These are phyloP conservation scores for Thermothielavioides terrestris DNA, from an alignment of 495 filamentous ascomycete species.

Conservation along the genomic window DNA sequence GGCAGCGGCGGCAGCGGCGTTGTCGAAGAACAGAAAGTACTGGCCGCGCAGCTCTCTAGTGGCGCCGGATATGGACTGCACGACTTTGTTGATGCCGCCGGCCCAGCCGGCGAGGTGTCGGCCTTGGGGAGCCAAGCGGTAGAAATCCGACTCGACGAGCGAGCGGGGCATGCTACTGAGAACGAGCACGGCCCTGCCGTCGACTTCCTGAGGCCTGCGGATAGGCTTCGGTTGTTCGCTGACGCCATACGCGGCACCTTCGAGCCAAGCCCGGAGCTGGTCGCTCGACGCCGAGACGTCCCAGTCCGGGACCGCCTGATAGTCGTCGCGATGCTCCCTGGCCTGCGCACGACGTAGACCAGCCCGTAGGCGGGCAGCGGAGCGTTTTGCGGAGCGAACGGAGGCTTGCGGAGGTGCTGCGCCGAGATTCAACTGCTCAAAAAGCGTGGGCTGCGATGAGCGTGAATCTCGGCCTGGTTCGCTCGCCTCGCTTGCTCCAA, in stretches of 20 bases:
- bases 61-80: slow-evolving; percentile 45
- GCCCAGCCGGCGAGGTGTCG: slow-evolving; percentile 56
- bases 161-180: slow-evolving; percentile 43
- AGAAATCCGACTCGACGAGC: slow-evolving; percentile 55
- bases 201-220: background rate
- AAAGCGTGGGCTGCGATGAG: too few species aligned
- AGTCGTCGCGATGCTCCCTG: background rate
- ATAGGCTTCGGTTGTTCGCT: too few species aligned
- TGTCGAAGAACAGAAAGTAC: slow-evolving; percentile 57
- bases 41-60: slow-evolving; percentile 45
- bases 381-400: too few species aligned
- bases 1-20: slow-evolving; percentile 40
- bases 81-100: slow-evolving; percentile 42
- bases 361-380: too few species aligned
- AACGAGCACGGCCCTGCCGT: slow-evolving; percentile 30
- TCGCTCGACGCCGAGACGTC: background rate
- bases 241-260: background rate
- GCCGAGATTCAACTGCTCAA: too few species aligned
- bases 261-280: slow-evolving; percentile 3
- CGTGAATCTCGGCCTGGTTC: too few species aligned
- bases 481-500: too few species aligned
- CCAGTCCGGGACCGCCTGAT: background rate
- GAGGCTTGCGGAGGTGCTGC: too few species aligned
- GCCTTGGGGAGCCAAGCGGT: slow-evolving; percentile 49
- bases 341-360: too few species aligned